phyloP scores from a whole-genome alignment of 2,329 filamentous ascomycete genomes.

The Beauveria scarabaeidicola region DNA sequence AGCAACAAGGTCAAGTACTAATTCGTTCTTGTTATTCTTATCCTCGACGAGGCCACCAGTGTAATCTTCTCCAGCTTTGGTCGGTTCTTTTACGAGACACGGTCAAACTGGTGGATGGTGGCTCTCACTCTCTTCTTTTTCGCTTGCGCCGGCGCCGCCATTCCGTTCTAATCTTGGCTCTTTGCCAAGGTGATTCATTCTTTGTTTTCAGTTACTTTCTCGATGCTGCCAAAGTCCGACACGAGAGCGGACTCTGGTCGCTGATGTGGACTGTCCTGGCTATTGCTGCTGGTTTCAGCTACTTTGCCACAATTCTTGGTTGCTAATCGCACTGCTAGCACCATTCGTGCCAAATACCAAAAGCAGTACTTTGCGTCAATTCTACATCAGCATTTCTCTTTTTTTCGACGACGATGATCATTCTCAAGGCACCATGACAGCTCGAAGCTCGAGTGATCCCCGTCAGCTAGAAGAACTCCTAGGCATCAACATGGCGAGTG shows the following conservation, averaged over 20 bases:
- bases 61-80: constrained; percentile 52
- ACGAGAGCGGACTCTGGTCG: constrained; percentile 51
- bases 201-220: constrained; percentile 35
- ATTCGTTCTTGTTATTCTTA: constrained; percentile 40
- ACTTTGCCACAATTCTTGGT: constrained; percentile 33
- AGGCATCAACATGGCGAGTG: constrained; percentile 57
- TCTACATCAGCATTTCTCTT: constrained; percentile 49
- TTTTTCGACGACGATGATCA: constrained; percentile 55
- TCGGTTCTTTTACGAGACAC: constrained; percentile 48
- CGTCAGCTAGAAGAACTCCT: constrained; percentile 54
- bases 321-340: constrained; percentile 37
- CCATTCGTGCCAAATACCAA: constrained; percentile 45
- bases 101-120: constrained; percentile 41
- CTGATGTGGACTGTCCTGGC: constrained; percentile 58
- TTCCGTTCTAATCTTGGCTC: constrained; percentile 45
- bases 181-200: constrained; percentile 46
- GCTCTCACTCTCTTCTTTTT: constrained; percentile 42
- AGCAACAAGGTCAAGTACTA: not conserved
- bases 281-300: constrained; percentile 40
- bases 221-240: constrained; percentile 24
- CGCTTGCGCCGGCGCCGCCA: constrained; percentile 34
- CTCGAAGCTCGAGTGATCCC: constrained; percentile 47
- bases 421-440: constrained; percentile 51
- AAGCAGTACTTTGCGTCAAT: constrained; percentile 53
- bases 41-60: constrained; percentile 71